Base-by-base conservation (phyloP, 495 filamentous ascomycete genomes). In the Cairneyella variabilis region DNA sequence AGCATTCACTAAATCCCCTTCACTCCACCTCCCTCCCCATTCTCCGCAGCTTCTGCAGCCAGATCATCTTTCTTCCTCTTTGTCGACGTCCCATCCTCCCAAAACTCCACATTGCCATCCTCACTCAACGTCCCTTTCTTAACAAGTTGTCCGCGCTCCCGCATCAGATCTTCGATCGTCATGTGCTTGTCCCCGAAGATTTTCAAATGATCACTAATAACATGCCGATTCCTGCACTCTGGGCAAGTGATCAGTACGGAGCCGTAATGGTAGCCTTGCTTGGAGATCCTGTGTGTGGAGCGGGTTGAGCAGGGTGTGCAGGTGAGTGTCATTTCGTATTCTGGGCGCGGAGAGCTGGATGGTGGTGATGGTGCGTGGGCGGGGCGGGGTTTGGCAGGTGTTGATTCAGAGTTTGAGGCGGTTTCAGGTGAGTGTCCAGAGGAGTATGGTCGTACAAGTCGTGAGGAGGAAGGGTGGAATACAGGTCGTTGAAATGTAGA, bases 201-300 rank as follows among this genome's bases (percentile, higher is more conserved):
- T 67, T 76, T 77, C 37, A 97, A 70, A 70, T 99, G 87, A 71
- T 99, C 93, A 63, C 79, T 84, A 61, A 99, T 97, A 49, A 97
- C 72, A 73, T 99, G 93, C 18, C 90, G 77, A 60, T 86, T 88
- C 60, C 83, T 76, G 68, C 93, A 99, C 0, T 69, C 68, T 0
- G 91, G 91, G 63, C 93, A 99, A 27, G 82, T 82, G 41, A 99
- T 90, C 38, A 97, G 71, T 12, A 95, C 86, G 0, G 87, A 88
- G 21, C 93, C 93, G 21, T 83, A 71, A 66, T 97, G 90, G 66
- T 97, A 99, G 12, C 88, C 93, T 56, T 96, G 93, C 69, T 97
- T 96, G 20, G 86, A 86, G 53, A 99, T 73, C 9, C 68, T 74
- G 65, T 97, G 93, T 2, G 78, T 70, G 4, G 88, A 91, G 25